Base-by-base conservation (phyloP, 192 early-diverging fungal genomes). In the Linnemannia exigua region DNA sequence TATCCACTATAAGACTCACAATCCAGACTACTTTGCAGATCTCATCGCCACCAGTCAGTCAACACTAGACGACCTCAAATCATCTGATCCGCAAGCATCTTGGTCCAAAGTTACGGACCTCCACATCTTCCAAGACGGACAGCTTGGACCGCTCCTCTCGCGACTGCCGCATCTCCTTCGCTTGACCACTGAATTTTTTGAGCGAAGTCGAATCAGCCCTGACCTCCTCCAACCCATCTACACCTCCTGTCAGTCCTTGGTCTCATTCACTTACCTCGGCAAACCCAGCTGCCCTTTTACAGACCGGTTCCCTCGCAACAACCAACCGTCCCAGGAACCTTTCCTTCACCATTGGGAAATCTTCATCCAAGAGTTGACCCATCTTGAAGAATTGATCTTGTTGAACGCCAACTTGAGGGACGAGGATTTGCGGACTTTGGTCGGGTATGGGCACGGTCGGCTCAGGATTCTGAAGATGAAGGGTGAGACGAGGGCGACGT, bases 111-210 rank as follows among this genome's bases (percentile, higher is more conserved):
- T 61, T 12, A 61, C 58, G 25, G 28, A 61, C 28, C 58, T 61
- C 28, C 58, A 61, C 58, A 61, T 61, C 25, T 61, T 61, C 58
- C 58, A 61, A 61, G 58, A 61, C 58, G 58, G 58, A 8, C 58
- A 61, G 11, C 58, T 61, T 25, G 58, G 58, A 14, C 58, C 58
- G 2, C 25, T 61, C 25, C 58, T 61, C 25, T 61, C 58, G 28
- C 25, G 58, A 1, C 58, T 61, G 1, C 58, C 58, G 9, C 58
- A 61, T 28, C 58, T 61, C 12, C 58, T 61, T 28, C 58, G 25
- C 3, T 25, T 61, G 8, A 61, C 28, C 2, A 28, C 58, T 2
- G 58, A 61, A 25, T 61, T 61, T 3, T 61, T 61, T 28, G 58
- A 61, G 14, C 58, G 58, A 0, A 61, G 58, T 61, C 25, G 58